These are phyloP conservation scores for Eucalyptus curtisii DNA, from an alignment of 345 rosid species.

Conservation along the genomic window DNA sequence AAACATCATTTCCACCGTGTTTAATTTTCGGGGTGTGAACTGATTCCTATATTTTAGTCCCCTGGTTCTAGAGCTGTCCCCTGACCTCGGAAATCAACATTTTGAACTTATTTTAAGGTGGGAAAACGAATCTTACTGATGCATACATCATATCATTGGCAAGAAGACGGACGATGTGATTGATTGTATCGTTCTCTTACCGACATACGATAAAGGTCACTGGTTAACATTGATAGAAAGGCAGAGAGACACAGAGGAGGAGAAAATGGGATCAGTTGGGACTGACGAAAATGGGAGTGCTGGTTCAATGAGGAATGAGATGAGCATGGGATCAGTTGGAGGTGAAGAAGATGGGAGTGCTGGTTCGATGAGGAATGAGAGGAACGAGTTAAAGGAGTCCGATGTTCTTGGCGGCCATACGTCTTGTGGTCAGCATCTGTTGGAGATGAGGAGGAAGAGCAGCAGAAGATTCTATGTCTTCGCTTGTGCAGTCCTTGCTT, in stretches of 20 bases:
- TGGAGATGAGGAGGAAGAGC: constrained; percentile 10
- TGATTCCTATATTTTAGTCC: not conserved
- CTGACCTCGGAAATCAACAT: constrained; percentile 10
- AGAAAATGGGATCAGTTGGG: constrained; percentile 22
- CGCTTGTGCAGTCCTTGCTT: constrained; percentile 75
- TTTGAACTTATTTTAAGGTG: not conserved
- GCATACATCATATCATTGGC: not conserved
- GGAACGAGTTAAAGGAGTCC: constrained; percentile 58
- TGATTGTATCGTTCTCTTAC: not conserved
- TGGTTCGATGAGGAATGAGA: constrained; percentile 34
- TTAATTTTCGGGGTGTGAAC: not conserved
- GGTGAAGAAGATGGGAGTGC: not conserved
- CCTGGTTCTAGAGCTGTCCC: not conserved
- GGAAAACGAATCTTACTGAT: not conserved
- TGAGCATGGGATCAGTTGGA: not conserved
- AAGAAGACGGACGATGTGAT: not conserved
- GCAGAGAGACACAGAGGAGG: not conserved
- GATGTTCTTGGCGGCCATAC: constrained; percentile 7
- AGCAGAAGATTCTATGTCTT: constrained; percentile 31
- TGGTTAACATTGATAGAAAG: not conserved
- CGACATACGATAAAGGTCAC: not conserved
- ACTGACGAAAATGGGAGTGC: constrained; percentile 39
- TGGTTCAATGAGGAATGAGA: not conserved
- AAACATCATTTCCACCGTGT: not conserved
- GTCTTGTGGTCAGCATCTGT: constrained; percentile 2